A percentile compares a stretch with the other conserved stretches of the same genome.
phyloP scores from a whole-genome alignment of 2,329 filamentous ascomycete genomes.

The Colletotrichum sp. region DNA sequence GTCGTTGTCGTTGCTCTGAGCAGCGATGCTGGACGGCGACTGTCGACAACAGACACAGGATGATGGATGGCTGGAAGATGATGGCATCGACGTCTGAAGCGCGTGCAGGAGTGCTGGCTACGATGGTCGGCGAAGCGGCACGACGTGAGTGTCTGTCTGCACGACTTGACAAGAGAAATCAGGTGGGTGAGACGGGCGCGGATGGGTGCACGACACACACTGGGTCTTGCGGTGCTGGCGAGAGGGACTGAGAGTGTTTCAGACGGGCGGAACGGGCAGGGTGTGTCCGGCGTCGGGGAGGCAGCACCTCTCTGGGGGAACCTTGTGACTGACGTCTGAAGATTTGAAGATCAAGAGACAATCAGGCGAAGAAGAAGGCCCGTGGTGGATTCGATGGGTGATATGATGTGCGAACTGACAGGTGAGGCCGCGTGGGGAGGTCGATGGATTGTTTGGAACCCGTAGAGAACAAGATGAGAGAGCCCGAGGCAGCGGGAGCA shows the following conservation, averaged over 20 bases:
- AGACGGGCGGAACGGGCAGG: slow-evolving; percentile 37
- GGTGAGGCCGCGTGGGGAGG: slow-evolving; percentile 9
- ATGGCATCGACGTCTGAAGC: slow-evolving; percentile 12
- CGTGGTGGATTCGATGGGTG: not conserved
- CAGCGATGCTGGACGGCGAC: not conserved
- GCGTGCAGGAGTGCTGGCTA: not conserved
- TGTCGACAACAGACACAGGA: not conserved
- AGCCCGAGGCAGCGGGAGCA: not conserved
- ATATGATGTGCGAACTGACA: slow-evolving; percentile 22
- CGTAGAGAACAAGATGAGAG: not conserved
- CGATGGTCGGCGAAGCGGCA: slow-evolving; percentile 1
- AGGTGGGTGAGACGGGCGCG: slow-evolving; percentile 12
- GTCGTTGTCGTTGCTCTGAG: not conserved
- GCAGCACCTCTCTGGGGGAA: slow-evolving; percentile 11
- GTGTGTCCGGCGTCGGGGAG: slow-evolving; percentile 21
- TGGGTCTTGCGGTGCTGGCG: slow-evolving; percentile 15
- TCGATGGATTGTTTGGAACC: not conserved
- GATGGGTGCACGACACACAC: slow-evolving; percentile 19
- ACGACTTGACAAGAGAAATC: slow-evolving; percentile 1
- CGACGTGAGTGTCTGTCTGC: not conserved
- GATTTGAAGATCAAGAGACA: slow-evolving; percentile 26
- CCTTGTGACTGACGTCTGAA: slow-evolving; percentile 21
- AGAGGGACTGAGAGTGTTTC: slow-evolving; percentile 40
- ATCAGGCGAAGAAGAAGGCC: slow-evolving; percentile 22
- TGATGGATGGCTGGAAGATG: not conserved